Base-by-base conservation (phyloP, 495 filamentous ascomycete genomes). In the Xylaria bambusicola region DNA sequence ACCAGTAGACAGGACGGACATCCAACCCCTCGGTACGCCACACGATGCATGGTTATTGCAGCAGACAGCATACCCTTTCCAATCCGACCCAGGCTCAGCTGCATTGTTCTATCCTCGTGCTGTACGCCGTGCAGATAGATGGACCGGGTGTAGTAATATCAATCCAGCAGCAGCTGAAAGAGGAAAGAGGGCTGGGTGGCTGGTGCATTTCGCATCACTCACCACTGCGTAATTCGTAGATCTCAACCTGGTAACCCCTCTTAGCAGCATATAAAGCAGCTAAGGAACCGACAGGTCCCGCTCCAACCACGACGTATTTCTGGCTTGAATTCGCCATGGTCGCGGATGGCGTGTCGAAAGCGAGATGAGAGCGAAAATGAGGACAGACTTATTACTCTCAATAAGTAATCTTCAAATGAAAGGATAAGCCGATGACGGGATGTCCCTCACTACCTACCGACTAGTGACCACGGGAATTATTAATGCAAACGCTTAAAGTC, bases 221-320 rank as follows among this genome's bases (percentile, higher is more conserved):
- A 97, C 93, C 93, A 77, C 86, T 86, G 66, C 94, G 84, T 60
- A 98, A 77, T 71, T 99, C 94, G 74, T 98, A 99, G 56, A 99
- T 80, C 68, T 97, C 91, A 4, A 99, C 94, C 66, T 93, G 78
- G 69, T 96, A 84, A 33, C 91, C 93, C 66, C 92, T 78, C 60
- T 86, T 81, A 1, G 92, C 93, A 51, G 94, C 93, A 75, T 98
- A 99, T 10, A 99, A 77, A 17, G 92, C 94, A 7, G 93, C 91
- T 24, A 99, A 79, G 8, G 93, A 89, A 3, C 94, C 94, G 13
- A 98, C 94, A 0, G 94, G 94, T 1, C 94, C 94, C 27, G 92
- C 94, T 29, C 94, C 94, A 26, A 97, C 84, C 26, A 98, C 82
- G 7, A 96, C 79, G 41, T 89, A 83, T 73, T 91, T 97, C 65